A percentile compares a stretch with the other conserved stretches of the same genome.
These are phyloP conservation scores for Fermentozyma sake DNA, from an alignment of 1,139 yeast species.

Conservation along the genomic window DNA sequence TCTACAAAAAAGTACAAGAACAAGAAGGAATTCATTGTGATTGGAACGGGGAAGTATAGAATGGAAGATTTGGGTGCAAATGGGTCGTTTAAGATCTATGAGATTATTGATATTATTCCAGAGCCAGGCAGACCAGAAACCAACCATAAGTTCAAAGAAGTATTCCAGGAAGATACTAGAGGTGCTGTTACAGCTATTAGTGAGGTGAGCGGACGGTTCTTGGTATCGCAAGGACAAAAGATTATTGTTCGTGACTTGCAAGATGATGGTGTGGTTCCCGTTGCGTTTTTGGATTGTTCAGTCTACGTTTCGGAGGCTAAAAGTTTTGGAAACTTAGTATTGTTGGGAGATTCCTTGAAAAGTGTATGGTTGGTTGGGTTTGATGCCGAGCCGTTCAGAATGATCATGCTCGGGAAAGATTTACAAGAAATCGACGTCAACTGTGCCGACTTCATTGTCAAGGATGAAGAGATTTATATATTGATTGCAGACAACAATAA, in stretches of 20 bases:
- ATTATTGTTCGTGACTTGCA: constrained; percentile 76
- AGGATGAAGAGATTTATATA: constrained; percentile 64
- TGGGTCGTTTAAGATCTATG: constrained; percentile 74
- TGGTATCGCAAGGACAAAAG: constrained; percentile 88
- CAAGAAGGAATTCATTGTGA: constrained; percentile 64
- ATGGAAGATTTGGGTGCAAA: constrained; percentile 81
- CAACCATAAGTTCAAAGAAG: constrained; percentile 69
- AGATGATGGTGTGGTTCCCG: constrained; percentile 84
- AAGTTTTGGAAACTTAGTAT: constrained; percentile 71
- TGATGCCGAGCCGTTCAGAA: constrained; percentile 91
- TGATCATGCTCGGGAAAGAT: constrained; percentile 78
- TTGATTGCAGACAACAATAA: constrained; percentile 68
- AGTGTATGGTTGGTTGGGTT: constrained; percentile 84
- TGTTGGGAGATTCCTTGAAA: constrained; percentile 77
- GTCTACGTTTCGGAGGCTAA: constrained; percentile 77
- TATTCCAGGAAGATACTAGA: constrained; percentile 71
- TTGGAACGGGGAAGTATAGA: constrained; percentile 75
- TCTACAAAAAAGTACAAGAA: constrained; percentile 46
- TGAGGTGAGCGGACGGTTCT: constrained; percentile 79
- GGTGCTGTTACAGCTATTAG: constrained; percentile 83
- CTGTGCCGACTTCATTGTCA: constrained; percentile 68
- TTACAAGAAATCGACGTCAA: constrained; percentile 56
- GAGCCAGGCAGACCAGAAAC: constrained; percentile 88
- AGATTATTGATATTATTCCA: constrained; percentile 80
- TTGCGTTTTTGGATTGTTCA: constrained; percentile 85